Conservation (phyloP, 169 alveolate genomes). For the Plasmodium yoelii region DNA sequence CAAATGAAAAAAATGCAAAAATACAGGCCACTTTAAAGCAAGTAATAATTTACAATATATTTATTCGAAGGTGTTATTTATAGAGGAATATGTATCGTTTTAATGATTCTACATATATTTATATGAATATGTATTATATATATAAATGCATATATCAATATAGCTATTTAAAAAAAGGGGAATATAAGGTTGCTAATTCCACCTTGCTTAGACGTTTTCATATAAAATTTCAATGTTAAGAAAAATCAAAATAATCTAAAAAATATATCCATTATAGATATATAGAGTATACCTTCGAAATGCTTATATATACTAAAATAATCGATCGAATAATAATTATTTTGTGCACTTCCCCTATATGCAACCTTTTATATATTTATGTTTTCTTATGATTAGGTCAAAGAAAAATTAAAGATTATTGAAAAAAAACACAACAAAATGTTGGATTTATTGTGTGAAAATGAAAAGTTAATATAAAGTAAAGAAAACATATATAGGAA, state of each 20-base stretch:
- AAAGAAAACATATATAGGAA: not conserved
- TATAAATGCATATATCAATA: not conserved
- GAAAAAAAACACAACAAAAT: slow-evolving; percentile 43
- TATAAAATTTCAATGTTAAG: too few species aligned
- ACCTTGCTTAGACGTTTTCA: too few species aligned
- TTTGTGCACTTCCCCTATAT: too few species aligned
- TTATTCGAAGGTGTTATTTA: not conserved
- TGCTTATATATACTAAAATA: too few species aligned
- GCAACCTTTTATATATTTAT: not conserved
- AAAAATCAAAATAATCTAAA: too few species aligned
- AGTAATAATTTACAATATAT: slow-evolving; percentile 17
- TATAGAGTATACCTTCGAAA: too few species aligned
- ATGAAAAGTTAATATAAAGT: slow-evolving; percentile 55
- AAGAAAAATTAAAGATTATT: slow-evolving; percentile 51
- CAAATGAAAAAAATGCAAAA: slow-evolving; percentile 23
- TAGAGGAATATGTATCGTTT: not conserved
- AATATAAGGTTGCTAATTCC: not conserved
- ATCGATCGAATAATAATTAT: too few species aligned
- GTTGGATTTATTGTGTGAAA: slow-evolving; percentile 37
- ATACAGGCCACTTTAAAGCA: slow-evolving; percentile 21
- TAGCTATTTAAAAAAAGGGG: not conserved
- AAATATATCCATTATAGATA: too few species aligned
- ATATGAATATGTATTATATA: not conserved
- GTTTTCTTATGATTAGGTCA: slow-evolving; percentile 22
- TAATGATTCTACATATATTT: not conserved